These are phyloP conservation scores for Arachnomyces sp. DNA, from an alignment of 2,329 filamentous ascomycete genomes.

Conservation along the genomic window DNA sequence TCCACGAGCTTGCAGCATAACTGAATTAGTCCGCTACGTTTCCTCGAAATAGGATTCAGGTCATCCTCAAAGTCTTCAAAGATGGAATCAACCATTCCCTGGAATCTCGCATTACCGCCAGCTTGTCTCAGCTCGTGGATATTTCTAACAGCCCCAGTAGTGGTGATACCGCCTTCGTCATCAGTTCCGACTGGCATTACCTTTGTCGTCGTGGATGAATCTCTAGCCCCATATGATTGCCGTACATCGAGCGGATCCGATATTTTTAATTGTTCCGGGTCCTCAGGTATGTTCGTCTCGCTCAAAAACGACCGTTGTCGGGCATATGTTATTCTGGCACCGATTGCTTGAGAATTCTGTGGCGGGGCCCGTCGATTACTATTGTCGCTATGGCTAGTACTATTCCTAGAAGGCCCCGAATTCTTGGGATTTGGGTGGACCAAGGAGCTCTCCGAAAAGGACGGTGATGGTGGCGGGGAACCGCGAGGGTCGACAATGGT, in stretches of 20 bases:
- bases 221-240: constrained; percentile 5
- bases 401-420: no score
- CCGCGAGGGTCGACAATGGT: no score
- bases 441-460: no score
- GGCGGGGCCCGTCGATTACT: constrained; percentile 4
- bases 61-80: constrained; percentile 52
- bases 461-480: no score
- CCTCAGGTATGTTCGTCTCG: constrained; percentile 28
- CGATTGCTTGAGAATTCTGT: constrained; percentile 20
- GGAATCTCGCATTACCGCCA: constrained; percentile 51
- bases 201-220: constrained; percentile 10
- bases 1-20: constrained; percentile 47
- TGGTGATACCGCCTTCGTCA: constrained; percentile 37
- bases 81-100: constrained; percentile 48
- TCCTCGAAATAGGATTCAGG: constrained; percentile 37
- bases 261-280: constrained; percentile 6
- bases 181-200: constrained; percentile 28
- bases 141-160: constrained; percentile 42
- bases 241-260: constrained; percentile 4
- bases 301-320: constrained; percentile 53
- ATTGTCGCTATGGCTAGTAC: no score
- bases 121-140: constrained; percentile 56
- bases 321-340: constrained; percentile 51
- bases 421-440: no score
- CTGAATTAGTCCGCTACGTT: constrained; percentile 49